Evolutionary conservation across 2,329 filamentous ascomycete genomes (phyloP), one percentile per base, ranked within the genome.

Genomic region (Metarhizium humberi): DNA sequence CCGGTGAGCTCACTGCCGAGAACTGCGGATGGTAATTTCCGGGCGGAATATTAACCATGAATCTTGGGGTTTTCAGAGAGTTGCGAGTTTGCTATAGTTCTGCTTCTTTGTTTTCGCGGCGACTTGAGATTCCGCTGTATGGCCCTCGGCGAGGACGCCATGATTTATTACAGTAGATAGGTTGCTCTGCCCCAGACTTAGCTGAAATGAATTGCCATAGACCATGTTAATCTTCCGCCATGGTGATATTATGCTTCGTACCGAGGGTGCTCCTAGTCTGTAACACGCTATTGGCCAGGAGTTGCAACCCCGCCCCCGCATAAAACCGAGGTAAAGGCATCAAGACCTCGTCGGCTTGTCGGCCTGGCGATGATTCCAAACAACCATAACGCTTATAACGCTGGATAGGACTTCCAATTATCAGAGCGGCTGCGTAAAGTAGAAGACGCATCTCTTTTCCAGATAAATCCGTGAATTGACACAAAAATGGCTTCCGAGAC

Each of bases 401-500:
- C 14, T 13, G 13, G 10, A 11, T 16, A 11, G 13, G 4, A 2
- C 5, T 40, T 16, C 13, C 32, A 54, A 42, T 3, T 16, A 20
- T 45, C 18, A 25, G n/a, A 42, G 6, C n/a, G 16, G 5, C 18
- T 20, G 20, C 18, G 42, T 4, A 16, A 30, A n/a, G 6, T 16
- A 48, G 25, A 11, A 25, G 4, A 6, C 7, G 5, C 18, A 10
- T 46, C 43, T 46, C 43, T 11, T 25, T 20, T 2, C 5, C 8
- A 11, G 7, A 5, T 30, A 14, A 13, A 29, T 4, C 3, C 13
- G 6, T 5, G 20, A 13, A 16, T 7, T 20, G 11, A 48, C 25
- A 16, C 18, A 13, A 48, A 48, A 29, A 66, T 67, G 65, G 51
- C 62, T 8, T 43, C 50, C 43, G 54, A 59, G 29, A 52, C 56